Evolutionary conservation across 2,329 filamentous ascomycete species (phyloP), one percentile per base, ranked within the genome.

Genomic region (Arthrobotrys entomopaga): DNA sequence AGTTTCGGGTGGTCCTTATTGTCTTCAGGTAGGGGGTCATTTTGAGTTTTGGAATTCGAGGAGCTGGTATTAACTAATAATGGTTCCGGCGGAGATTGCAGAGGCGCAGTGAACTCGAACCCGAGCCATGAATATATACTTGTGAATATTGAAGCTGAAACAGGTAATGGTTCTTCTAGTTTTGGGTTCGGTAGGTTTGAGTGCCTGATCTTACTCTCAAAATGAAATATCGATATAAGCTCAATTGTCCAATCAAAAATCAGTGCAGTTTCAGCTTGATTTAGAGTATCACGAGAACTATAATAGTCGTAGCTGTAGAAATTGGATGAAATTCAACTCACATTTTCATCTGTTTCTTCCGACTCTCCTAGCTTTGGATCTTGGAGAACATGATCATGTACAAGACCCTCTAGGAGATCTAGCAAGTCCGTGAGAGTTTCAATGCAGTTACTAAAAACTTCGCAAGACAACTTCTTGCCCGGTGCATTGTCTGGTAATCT

Each of bases 381-480:
- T 22, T 40, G 11, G 22, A 63, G 59, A 29, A 63, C 42, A 63
- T 52, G 15, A 1, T 22, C 26, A 19, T 40, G 11, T 15, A 52
- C 58, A 40, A 63, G 58, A 15, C 16, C 3, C 16, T 63, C 58
- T 8, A 63, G 46, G n/a, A 63, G 26, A 22, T 52, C 43, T 10
- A 63, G 46, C 16, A 63, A 26, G 43, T 52, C 58, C 11, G 24
- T 50, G 19, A 63, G 58, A n/a, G 59, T 53, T 11, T 53, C 59
- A 63, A 63, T 26, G 22, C 59, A 63, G 34, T 63, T 43, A 24
- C 48, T 46, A 19, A 34, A 63, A 10, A 63, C 59, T 16, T 63
- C 48, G 15, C 59, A 63, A n/a, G 59, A 63, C 16, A 63, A 34
- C 13, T 53, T 48, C 34, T 53, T 53, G 42, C 20, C 34, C 13